Evolutionary conservation across 768 basidiomycete genomes (phyloP).

Genomic region (Suillus brevipes): DNA sequence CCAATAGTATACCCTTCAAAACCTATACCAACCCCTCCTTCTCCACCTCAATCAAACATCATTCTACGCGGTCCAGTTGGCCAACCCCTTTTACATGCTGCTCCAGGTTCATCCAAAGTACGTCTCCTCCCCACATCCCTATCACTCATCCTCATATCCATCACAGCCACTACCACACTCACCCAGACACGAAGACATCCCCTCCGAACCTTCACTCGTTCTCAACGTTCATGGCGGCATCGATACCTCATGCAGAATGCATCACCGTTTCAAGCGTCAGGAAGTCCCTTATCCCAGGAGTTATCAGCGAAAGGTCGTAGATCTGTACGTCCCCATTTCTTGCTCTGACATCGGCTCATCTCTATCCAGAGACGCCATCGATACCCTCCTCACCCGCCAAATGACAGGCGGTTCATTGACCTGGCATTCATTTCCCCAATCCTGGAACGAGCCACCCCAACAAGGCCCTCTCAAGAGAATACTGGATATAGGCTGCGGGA

Average conservation of each 20-base stretch:
- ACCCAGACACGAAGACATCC: not conserved
- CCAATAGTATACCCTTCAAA: not conserved
- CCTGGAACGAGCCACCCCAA: not conserved
- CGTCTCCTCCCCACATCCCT: too few species aligned
- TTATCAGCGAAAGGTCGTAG: slow-evolving; percentile 62
- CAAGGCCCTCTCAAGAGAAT: slow-evolving; percentile 4
- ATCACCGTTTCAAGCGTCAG: slow-evolving; percentile 51
- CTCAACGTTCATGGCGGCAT: slow-evolving; percentile 31
- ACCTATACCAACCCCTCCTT: not conserved
- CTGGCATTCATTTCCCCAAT: slow-evolving; percentile 53
- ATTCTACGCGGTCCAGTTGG: not conserved
- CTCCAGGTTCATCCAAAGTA: not conserved
- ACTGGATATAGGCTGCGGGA: slow-evolving; percentile 77
- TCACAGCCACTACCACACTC: not conserved
- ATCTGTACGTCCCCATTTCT: slow-evolving; percentile 52
- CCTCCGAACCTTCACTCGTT: slow-evolving; percentile 7
- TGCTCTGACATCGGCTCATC: not conserved
- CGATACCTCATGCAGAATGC: slow-evolving; percentile 39
- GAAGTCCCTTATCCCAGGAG: slow-evolving; percentile 70
- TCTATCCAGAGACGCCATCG: slow-evolving; percentile 64
- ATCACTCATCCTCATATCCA: not conserved
- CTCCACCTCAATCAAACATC: not conserved
- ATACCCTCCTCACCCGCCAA: slow-evolving; percentile 54
- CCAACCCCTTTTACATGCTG: not conserved
- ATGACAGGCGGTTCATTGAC: slow-evolving; percentile 56